Evolutionary conservation across 257 asterid species (phyloP), one percentile per base, ranked within the genome.

Genomic region (Catharanthus roseus): DNA sequence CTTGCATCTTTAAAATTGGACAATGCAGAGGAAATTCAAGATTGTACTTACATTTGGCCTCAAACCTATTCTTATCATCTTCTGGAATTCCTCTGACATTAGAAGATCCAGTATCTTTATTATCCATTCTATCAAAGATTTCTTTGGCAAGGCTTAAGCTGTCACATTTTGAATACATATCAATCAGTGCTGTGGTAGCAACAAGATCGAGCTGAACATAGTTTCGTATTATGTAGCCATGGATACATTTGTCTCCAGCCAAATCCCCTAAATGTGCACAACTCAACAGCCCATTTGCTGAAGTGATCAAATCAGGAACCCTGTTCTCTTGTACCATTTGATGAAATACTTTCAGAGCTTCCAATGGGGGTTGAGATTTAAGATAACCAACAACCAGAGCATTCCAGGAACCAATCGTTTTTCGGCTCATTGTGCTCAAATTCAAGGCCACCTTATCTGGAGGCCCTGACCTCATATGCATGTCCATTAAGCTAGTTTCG

Each of bases 81-180:
- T 81, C 18, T 42, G 69, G 64, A 86, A 84, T 55, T 70, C 62
- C 67, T 81, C 77, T 1, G 73, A 71, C 82, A 15, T 82, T 83
- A 72, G 74, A 86, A 64, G 84, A 75, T 26, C 79, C 81, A 60
- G 73, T 68, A 63, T 88, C 91, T 80, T 79, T 84, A 33, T n/a
- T 50, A 31, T 76, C 79, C 10, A 82, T 63, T 29, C 61, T 23
- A 70, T 51, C 29, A 60, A 86, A 86, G 65, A 84, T 31, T 41
- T 33, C 39, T 74, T 53, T 77, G 19, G 95, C 91, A n/a, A 72
- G 82, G 61, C 69, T 68, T 67, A 84, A 65, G 66, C 67, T 60
- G 74, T 76, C 61, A 44, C 89, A 88, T 76, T 82, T 88, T 0
- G 78, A 84, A 78, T 88, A 88, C 88, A 86, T 88, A 45, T 84